Evolutionary conservation across 768 basidiomycete species (phyloP), one percentile per base, ranked within the genome.

Genomic region (Mycena leptocephala): DNA sequence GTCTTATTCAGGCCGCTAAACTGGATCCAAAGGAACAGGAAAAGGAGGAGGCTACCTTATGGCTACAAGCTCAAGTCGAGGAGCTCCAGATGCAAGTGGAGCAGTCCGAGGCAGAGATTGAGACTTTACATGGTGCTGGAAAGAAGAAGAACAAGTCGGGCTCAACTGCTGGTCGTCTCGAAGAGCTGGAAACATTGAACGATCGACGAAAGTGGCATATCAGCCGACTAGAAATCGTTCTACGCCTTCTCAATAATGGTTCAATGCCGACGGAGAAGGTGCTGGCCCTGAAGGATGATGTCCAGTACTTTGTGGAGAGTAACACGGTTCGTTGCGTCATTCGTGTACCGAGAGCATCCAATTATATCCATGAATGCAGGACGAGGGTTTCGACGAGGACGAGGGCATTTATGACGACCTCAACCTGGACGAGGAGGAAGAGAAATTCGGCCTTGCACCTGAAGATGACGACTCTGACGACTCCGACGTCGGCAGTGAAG

Each of bases 361-460:
- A 81, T 76, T 59, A 59, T 41, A 70, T 80, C 79, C 26, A 53
- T 55, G 71, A 59, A 43, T 76, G 63, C 83, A 99, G 98, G 97
- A 98, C 68, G 98, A 99, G 80, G 95, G 96, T 80, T 99, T 98
- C 84, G 97, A 99, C 73, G 97, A 98, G 83, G 96, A 99, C 81
- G 95, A 97, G 83, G 97, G 96, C 59, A 95, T 99, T 64, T 99
- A 99, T 81, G 98, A 99, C 80, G 98, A 99, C 20, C 95, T 99
- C 76, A 96, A 96, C 80, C 94, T 99, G 58, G 96, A 98, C 79
- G 98, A 98, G 82, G 97, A 98, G 84, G 98, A 99, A 82, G 97
- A 97, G 87, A 95, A 95, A 82, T 97, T 97, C 82, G 95, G 95
- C 70, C 88, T 95, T 53, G 91, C 90, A 68, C 88, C 93, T 65